Evolutionary conservation across 768 basidiomycete genomes (phyloP), one percentile per base, ranked within the genome.

Genomic region (Rossbeevera mucosa): DNA sequence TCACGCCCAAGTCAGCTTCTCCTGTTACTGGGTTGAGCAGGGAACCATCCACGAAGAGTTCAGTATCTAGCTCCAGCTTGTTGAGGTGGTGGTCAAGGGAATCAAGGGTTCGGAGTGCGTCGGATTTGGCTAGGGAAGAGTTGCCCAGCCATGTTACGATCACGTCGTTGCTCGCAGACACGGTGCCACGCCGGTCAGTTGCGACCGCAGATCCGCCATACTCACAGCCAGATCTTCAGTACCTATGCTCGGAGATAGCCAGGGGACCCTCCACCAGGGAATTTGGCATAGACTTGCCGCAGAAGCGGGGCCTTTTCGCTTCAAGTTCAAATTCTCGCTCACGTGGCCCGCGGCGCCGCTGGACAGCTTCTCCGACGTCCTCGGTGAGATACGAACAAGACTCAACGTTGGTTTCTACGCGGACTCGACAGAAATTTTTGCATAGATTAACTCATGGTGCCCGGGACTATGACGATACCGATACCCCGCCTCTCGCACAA

Each of bases 81-180:
- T 61, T 77, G 51, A 75, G 60, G 57, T 78, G 79, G 62, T 84
- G 79, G 80, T 72, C 75, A 7, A 72, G 68, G 56, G 74, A 72
- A 44, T 71, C 78, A 24, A 72, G 81, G 52, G 74, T 74, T 45
- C 77, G 76, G 53, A 83, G 80, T 54, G 76, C 76, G 0, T 77
- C 81, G 20, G 76, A 79, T 33, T 72, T 72, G 12, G 71, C 72
- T 26, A 51, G 54, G 24, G 66, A 67, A 41, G 65, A 59, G 25
- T 46, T 69, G 31, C 64, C 68, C 14, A 51, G 60, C 6, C 52
- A 53, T 5, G 51, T 59, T 14, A 69, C 68, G 2, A 64, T 63
- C 5, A 55, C 42, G 52, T 69, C 68, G 26, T 51, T 69, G 40
- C 54, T 58, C 30, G 53, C 53, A n/a, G 57, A 58, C 47, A 51